Conservation (phyloP, 1,284 basidiomycete genomes). For the Chalciporus sp. region DNA sequence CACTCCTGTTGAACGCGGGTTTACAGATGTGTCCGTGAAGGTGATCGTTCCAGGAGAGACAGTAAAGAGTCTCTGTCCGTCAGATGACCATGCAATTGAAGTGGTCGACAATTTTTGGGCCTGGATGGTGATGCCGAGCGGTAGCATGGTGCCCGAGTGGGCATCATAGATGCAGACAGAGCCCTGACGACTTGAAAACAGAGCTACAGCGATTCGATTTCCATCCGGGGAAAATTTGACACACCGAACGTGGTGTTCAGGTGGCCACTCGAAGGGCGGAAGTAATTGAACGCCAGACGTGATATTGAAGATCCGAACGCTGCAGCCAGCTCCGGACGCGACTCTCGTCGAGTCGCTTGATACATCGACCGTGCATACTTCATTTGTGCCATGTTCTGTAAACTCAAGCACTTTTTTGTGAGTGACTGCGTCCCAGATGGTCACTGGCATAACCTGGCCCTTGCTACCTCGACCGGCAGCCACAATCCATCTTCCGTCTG, state of each 20-base stretch:
- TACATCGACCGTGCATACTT: not conserved
- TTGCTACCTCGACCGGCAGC: slow-evolving; percentile 5
- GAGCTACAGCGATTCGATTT: not conserved
- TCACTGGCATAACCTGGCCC: not conserved
- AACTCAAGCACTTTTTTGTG: slow-evolving; percentile 1
- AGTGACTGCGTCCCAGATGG: slow-evolving; percentile 3
- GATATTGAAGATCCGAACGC: slow-evolving; percentile 20
- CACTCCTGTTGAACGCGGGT: too few species aligned
- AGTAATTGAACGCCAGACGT: not conserved
- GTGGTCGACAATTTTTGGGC: too few species aligned
- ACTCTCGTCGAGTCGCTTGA: not conserved
- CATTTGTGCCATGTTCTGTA: not conserved
- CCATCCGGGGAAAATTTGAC: not conserved
- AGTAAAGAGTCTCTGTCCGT: too few species aligned
- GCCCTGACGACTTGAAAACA: too few species aligned
- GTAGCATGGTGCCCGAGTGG: too few species aligned
- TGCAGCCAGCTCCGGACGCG: not conserved
- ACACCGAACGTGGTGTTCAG: not conserved
- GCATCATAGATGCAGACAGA: too few species aligned
- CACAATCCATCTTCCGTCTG: slow-evolving; percentile 5
- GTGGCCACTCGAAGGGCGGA: not conserved
- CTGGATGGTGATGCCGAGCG: too few species aligned
- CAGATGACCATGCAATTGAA: too few species aligned
- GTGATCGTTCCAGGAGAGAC: too few species aligned
- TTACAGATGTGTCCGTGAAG: too few species aligned